These are phyloP conservation scores for Neurospora sp. DNA, from an alignment of 495 filamentous ascomycete genomes.

Conservation along the genomic window DNA sequence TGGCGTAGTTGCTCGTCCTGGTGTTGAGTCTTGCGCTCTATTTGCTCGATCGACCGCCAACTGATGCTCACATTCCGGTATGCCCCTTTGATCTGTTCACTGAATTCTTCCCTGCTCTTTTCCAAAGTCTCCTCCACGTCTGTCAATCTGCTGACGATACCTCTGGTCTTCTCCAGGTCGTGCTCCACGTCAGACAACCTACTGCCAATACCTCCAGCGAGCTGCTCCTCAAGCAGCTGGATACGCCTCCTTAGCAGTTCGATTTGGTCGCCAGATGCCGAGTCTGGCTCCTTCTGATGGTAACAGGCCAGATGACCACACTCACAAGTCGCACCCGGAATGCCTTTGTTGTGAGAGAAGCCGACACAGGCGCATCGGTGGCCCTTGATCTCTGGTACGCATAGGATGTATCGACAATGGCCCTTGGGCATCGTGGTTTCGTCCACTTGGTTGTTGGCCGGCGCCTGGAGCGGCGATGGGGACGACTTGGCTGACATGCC, in stretches of 20 bases:
- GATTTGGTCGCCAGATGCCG: constrained; percentile 24
- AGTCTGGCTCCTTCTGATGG: constrained; percentile 35
- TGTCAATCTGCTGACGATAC: constrained; percentile 33
- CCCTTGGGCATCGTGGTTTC: constrained; percentile 39
- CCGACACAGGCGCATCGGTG: constrained; percentile 44
- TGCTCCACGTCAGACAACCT: constrained; percentile 19
- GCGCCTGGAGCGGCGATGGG: constrained; percentile 22
- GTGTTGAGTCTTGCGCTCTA: constrained; percentile 30
- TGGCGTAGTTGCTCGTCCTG: constrained; percentile 36
- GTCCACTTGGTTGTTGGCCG: constrained; percentile 18
- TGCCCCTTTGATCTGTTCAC: constrained; percentile 37
- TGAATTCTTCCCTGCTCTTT: constrained; percentile 36
- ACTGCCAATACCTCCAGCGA: constrained; percentile 20
- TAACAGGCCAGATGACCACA: constrained; percentile 48
- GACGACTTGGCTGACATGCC: constrained; percentile 17
- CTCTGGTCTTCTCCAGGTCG: constrained; percentile 18
- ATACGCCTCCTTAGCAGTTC: constrained; percentile 38
- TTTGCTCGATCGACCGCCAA: constrained; percentile 38
- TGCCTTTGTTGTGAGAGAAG: constrained; percentile 41
- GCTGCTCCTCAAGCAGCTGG: constrained; percentile 36
- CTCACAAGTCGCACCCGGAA: constrained; percentile 41
- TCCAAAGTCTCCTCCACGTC: constrained; percentile 43
- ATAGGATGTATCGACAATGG: constrained; percentile 45
- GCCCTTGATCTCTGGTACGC: constrained; percentile 43
- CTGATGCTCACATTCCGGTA: constrained; percentile 41